These are phyloP conservation scores for Nicotiana undulata DNA, from an alignment of 257 asterid species.

Conservation along the genomic window DNA sequence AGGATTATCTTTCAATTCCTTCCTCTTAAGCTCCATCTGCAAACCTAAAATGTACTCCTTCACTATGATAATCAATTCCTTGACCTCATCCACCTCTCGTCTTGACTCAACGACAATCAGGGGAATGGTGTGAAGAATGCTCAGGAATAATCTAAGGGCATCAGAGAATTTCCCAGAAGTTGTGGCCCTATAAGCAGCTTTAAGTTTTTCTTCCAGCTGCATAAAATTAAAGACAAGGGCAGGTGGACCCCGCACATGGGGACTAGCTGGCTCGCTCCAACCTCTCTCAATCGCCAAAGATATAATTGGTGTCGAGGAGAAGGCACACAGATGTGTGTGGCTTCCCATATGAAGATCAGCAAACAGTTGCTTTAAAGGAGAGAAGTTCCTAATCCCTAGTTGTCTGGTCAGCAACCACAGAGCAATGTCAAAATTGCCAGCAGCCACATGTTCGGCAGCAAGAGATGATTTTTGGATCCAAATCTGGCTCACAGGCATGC, in stretches of 20 bases:
- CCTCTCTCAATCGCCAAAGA: too few species aligned
- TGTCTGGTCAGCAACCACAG: conserved; percentile 81
- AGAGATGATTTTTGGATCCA: conserved; percentile 81
- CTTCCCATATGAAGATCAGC: conserved; percentile 66
- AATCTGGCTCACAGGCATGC: conserved; percentile 82
- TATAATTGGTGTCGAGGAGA: too few species aligned
- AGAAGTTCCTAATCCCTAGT: conserved; percentile 57
- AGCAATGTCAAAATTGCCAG: conserved; percentile 84
- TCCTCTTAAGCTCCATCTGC: conserved; percentile 80
- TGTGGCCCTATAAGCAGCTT: conserved; percentile 44
- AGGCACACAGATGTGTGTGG: conserved; percentile 38
- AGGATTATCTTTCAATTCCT: conserved; percentile 54
- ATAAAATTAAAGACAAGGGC: too few species aligned
- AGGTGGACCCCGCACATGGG: too few species aligned
- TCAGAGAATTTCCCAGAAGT: conserved; percentile 68
- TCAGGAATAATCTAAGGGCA: conserved; percentile 48
- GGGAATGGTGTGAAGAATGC: conserved; percentile 72
- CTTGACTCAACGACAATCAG: conserved; percentile 67
- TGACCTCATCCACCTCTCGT: conserved; percentile 80
- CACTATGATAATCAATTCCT: conserved; percentile 55
- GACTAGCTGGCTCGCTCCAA: too few species aligned
- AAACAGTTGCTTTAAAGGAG: conserved; percentile 53
- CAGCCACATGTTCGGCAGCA: conserved; percentile 88
- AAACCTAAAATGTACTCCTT: conserved; percentile 68
- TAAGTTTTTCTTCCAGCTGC: conserved; percentile 17